These are phyloP conservation scores for Pseudogymnoascus sp. DNA, from an alignment of 2,329 filamentous ascomycete species.

Conservation along the genomic window DNA sequence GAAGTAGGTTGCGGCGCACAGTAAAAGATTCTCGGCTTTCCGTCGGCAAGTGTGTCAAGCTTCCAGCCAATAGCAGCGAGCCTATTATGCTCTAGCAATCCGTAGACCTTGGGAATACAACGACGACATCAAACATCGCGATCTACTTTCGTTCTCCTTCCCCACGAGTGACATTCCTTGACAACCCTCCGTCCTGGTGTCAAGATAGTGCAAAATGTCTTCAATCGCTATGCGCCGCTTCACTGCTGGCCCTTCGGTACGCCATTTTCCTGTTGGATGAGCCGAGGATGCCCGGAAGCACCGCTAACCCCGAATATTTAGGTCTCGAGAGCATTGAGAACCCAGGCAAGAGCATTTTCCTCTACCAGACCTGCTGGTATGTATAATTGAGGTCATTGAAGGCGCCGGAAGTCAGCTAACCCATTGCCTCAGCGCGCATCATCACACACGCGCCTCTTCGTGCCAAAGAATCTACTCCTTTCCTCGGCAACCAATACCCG, in stretches of 20 bases:
- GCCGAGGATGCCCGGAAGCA: constrained; percentile 18
- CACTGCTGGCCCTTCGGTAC: constrained; percentile 46
- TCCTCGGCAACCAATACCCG: constrained; percentile 83
- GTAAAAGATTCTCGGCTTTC: constrained; percentile 9
- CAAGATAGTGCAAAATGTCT: constrained; percentile 42
- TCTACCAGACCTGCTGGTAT: constrained; percentile 73
- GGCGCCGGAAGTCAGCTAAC: not conserved
- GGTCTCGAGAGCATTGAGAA: constrained; percentile 36
- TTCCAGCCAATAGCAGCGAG: constrained; percentile 7
- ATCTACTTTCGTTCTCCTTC: constrained; percentile 5
- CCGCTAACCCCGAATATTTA: constrained; percentile 18
- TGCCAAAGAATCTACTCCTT: constrained; percentile 86
- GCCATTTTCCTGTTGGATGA: constrained; percentile 27
- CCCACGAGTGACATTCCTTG: constrained; percentile 8
- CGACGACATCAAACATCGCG: constrained; percentile 8
- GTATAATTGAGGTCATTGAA: constrained; percentile 24
- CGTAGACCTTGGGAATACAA: not conserved
- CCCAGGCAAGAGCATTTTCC: constrained; percentile 72
- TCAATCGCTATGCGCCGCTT: constrained; percentile 57
- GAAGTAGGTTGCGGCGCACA: not conserved
- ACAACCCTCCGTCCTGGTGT: constrained; percentile 7
- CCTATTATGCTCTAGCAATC: constrained; percentile 9
- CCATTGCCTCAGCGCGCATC: constrained; percentile 57
- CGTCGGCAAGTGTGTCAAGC: constrained; percentile 8
- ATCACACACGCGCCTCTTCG: constrained; percentile 78